Conservation (phyloP, 225 moss, liverwort and hornwort species). For the Pseudisothecium myosuroides region DNA sequence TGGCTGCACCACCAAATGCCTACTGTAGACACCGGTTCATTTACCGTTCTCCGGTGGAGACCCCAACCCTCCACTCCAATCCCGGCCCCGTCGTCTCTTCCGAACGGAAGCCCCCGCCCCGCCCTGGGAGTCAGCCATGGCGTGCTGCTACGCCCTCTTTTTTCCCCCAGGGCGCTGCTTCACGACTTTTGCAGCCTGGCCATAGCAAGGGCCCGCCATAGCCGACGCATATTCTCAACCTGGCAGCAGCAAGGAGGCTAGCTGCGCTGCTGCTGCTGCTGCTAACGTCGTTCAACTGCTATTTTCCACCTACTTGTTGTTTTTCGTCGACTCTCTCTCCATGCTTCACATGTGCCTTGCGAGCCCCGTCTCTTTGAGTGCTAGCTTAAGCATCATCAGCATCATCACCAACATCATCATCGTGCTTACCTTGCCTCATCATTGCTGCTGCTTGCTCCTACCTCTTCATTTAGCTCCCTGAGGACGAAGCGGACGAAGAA, state of each 20-base stretch:
- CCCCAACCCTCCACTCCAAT: neutral
- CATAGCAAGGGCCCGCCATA: constrained; percentile 7
- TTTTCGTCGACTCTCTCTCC: neutral
- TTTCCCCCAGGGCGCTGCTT: neutral
- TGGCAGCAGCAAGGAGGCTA: neutral
- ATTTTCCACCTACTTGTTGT: neutral
- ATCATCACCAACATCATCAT: neutral
- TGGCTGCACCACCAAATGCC: neutral
- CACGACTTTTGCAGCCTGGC: neutral
- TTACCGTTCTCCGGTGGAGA: neutral
- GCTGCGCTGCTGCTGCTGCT: neutral
- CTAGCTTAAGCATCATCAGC: neutral
- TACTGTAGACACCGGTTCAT: neutral
- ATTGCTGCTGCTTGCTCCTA: neutral
- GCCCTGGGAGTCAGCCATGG: neutral
- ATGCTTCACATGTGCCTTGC: constrained; percentile 3
- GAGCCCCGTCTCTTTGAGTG: neutral
- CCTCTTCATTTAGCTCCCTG: neutral
- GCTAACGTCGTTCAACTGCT: neutral
- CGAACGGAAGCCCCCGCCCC: neutral
- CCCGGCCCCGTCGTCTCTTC: neutral
- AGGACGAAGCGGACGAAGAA: neutral
- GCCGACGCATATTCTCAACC: neutral
- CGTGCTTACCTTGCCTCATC: neutral
- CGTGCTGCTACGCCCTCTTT: neutral